Base-by-base conservation (phyloP, 1,139 yeast genomes). In the Suhomyces terraborum region DNA sequence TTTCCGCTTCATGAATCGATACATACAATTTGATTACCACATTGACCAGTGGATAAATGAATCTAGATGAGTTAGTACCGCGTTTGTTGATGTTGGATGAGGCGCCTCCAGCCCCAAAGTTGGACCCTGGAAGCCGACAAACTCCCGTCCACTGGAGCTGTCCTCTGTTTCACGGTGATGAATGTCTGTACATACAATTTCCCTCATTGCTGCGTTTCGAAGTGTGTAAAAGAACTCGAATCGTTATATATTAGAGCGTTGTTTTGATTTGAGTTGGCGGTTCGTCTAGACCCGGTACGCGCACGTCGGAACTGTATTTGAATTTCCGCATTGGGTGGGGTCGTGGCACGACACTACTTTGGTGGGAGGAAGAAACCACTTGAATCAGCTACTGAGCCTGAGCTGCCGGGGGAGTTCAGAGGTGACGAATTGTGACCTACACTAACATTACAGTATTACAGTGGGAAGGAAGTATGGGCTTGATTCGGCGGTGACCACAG, bases 11-110 rank as follows among this genome's bases (percentile, higher is more conserved):
- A 13, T 12, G 14, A 24, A n/a, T 20, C n/a, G 10, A 20, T 54
- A 79, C 85, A 55, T 75, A 80, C 91, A 58, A 93, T 89, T 75
- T 93, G 98, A 82, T 93, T 93, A 82, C 98, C 98, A 82, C 98
- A 93, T 76, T 91, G 98, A 69, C 98, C 98, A 45, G 97, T 85
- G 49, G 97, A 91, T 68, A 91, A 79, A 71, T 91, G 98, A 68
- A 91, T 88, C 93, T 84, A 63, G 41, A 38, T 40, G 42, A 34
- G 66, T 59, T 62, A 58, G 62, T 58, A 56, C 33, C 40, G 45
- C 39, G 42, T 33, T 36, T 36, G 10, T 32, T n/a, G 32, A 29
- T 17, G 21, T 14, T 22, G 23, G n/a, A n/a, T 12, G 30, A 24
- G 13, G 7, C 23, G 8, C 17, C n/a, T n/a, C n/a, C n/a, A n/a